Evolutionary conservation across 768 basidiomycete species (phyloP).

Genomic region (Agrocybe pediades): DNA sequence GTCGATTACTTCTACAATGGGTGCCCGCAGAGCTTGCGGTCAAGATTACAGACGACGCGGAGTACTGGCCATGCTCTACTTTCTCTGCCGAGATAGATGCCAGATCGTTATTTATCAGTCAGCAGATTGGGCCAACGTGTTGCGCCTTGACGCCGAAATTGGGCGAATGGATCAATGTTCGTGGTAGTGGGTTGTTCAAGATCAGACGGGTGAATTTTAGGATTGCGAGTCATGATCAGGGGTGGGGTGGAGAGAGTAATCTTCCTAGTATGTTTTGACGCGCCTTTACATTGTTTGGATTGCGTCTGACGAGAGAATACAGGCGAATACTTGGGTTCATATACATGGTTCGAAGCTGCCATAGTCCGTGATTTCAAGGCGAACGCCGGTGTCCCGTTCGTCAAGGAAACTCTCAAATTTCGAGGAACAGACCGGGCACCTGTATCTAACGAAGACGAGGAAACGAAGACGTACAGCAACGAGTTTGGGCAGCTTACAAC

Average conservation of each 20-base stretch:
- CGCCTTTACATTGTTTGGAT: neutral
- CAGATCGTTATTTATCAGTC: neutral
- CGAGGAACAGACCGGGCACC: neutral
- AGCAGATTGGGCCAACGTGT: neutral
- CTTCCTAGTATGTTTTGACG: neutral
- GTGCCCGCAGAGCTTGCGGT: constrained; percentile 2
- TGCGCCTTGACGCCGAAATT: constrained; percentile 2
- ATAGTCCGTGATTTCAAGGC: neutral
- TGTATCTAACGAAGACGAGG: neutral
- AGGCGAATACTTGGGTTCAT: neutral
- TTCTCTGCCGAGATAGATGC: neutral
- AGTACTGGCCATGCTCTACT: constrained; percentile 1
- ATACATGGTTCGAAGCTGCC: neutral
- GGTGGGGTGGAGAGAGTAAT: neutral
- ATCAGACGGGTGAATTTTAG: neutral
- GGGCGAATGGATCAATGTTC: neutral
- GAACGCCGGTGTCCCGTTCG: neutral
- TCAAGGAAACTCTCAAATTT: neutral
- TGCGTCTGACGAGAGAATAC: neutral
- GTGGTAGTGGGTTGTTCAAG: neutral
- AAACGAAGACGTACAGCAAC: neutral
- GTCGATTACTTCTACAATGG: neutral
- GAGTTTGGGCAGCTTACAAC: neutral
- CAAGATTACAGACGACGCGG: constrained; percentile 4
- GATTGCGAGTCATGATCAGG: neutral